Percentiles rank a stretch among this genome's conserved stretches.
phyloP scores from a whole-genome alignment of 2,329 filamentous ascomycete species.

The Seiridium cupressi region DNA sequence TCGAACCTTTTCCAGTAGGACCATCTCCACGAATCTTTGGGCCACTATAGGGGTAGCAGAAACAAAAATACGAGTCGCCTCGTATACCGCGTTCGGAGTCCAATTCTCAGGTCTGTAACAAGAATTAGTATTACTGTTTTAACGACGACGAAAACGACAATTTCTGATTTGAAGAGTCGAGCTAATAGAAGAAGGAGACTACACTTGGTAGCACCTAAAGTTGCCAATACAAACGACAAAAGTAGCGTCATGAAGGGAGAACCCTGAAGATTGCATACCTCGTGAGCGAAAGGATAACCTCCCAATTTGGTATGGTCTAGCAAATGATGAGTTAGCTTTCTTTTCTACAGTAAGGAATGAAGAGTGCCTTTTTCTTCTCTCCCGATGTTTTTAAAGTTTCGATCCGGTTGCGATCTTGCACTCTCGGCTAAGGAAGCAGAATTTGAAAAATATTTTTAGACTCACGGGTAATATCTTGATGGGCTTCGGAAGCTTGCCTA shows the following conservation, averaged over 20 bases:
- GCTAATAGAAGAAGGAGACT: no score
- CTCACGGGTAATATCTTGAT: constrained; percentile 83
- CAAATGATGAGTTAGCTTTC: background rate
- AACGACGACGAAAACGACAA: no score
- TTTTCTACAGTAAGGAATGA: background rate
- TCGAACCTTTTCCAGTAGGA: constrained; percentile 86
- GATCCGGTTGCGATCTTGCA: no score
- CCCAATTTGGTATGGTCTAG: constrained; percentile 80
- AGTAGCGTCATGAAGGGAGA: no score
- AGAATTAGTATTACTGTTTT: background rate
- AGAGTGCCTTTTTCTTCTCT: no score
- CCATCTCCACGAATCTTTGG: constrained; percentile 81
- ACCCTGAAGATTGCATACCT: background rate
- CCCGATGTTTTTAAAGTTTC: no score
- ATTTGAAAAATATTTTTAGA: no score
- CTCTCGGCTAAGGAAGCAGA: no score
- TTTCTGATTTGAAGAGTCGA: no score
- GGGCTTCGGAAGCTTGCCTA: constrained; percentile 87
- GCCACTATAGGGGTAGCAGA: constrained; percentile 77
- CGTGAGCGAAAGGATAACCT: constrained; percentile 82
- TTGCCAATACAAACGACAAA: no score
- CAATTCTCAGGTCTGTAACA: constrained; percentile 59
- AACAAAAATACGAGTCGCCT: constrained; percentile 89
- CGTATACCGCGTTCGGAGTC: constrained; percentile 79
- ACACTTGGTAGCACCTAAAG: no score